These are phyloP conservation scores for Phellopilus nigrolimitatus DNA, from an alignment of 1,284 basidiomycete genomes.

Conservation along the genomic window DNA sequence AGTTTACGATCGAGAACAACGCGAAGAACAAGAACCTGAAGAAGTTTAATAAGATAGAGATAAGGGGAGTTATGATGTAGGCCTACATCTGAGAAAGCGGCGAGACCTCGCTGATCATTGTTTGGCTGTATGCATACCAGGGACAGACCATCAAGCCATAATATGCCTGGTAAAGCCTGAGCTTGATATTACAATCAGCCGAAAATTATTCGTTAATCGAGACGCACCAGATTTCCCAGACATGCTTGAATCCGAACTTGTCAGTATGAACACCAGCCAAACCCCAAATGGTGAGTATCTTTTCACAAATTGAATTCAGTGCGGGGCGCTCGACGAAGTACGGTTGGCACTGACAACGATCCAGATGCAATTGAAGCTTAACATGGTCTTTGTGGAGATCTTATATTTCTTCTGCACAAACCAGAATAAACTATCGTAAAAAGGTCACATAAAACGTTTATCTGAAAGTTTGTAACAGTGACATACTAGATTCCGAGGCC, in stretches of 20 bases:
- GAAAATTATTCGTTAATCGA: not conserved
- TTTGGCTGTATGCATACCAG: conserved; percentile 82
- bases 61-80: conserved; percentile 22
- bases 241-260: conserved; percentile 76
- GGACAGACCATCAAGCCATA: conserved; percentile 79
- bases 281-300: conserved; percentile 73
- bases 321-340: conserved; percentile 36
- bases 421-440: conserved; percentile 60
- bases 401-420: conserved; percentile 67
- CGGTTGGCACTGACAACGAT: conserved; percentile 52
- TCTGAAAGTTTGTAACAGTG: conserved; percentile 28
- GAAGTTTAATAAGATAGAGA: conserved; percentile 40
- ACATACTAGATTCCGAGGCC: conserved; percentile 70
- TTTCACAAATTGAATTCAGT: conserved; percentile 26
- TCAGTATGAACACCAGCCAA: conserved; percentile 71
- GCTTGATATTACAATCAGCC: conserved; percentile 7
- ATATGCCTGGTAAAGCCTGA: conserved; percentile 63
- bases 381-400: conserved; percentile 71
- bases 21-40: conserved; percentile 72
- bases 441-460: conserved; percentile 4
- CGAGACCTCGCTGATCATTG: conserved; percentile 81
- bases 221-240: conserved; percentile 72
- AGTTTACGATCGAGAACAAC: conserved; percentile 66
- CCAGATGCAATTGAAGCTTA: conserved; percentile 69
- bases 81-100: conserved; percentile 66